Conservation (phyloP, 257 asterid genomes). For the Solanum rostratum region DNA sequence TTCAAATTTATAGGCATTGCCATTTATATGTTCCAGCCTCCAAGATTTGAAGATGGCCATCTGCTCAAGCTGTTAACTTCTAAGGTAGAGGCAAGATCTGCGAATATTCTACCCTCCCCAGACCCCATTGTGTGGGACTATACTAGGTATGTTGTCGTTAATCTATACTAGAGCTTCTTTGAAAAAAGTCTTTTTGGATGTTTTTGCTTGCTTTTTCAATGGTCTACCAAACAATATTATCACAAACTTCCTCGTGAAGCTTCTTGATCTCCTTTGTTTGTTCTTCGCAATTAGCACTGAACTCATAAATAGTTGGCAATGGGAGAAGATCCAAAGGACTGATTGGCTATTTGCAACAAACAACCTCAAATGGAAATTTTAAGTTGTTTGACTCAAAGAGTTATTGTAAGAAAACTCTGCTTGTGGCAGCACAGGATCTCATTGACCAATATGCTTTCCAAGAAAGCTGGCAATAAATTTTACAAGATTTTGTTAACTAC, state of each 20-base stretch:
- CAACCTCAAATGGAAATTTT: background rate
- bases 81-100: no score
- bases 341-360: background rate
- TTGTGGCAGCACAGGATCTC: background rate
- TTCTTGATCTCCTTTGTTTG: background rate
- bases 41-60: background rate
- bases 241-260: background rate
- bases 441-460: background rate
- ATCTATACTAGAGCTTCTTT: background rate
- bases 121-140: no score
- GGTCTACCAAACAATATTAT: background rate
- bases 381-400: background rate
- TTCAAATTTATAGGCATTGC: background rate
- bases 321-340: background rate
- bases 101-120: background rate
- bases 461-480: background rate
- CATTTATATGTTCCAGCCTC: background rate
- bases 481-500: background rate
- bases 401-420: background rate
- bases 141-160: background rate
- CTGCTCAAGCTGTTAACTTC: background rate
- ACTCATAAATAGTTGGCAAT: background rate
- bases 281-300: background rate
- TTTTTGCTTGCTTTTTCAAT: background rate
- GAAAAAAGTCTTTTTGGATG: background rate